A percentile compares a stretch with the other conserved stretches of the same genome.
Evolutionary conservation across 1,284 basidiomycete genomes (phyloP).

Genomic region (Ceratobasidium sp.): DNA sequence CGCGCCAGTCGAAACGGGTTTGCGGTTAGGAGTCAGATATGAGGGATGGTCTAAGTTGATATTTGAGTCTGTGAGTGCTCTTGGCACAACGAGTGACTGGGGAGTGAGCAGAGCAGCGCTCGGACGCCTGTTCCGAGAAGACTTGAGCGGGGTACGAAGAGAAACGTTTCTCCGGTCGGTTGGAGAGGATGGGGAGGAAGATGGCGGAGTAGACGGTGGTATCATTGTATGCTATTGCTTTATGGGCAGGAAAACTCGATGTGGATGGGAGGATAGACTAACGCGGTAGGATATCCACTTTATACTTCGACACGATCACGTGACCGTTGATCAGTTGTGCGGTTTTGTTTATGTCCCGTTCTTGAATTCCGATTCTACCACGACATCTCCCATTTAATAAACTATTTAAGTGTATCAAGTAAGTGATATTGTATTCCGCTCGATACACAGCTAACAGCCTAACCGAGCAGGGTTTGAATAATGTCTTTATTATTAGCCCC

Average conservation of each 20-base stretch:
- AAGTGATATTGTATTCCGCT: too few species aligned
- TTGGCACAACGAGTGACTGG: slow-evolving; percentile 4
- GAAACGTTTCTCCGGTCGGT: neutral
- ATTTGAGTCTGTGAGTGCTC: neutral
- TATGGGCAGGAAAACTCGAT: neutral
- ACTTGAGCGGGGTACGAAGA: slow-evolving; percentile 20
- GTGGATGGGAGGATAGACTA: neutral
- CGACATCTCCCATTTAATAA: too few species aligned
- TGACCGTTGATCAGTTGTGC: slow-evolving; percentile 8
- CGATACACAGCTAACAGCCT: neutral
- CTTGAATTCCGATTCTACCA: neutral
- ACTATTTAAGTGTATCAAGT: too few species aligned
- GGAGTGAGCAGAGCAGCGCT: slow-evolving; percentile 16
- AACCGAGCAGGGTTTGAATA: neutral
- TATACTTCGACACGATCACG: slow-evolving; percentile 9
- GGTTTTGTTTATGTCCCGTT: slow-evolving; percentile 4
- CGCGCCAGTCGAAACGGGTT: neutral
- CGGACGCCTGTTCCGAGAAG: neutral
- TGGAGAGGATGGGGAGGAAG: slow-evolving; percentile 14
- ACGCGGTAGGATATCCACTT: neutral
- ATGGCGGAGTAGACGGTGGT: slow-evolving; percentile 19
- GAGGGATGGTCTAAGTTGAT: neutral
- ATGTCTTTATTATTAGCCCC: slow-evolving; percentile 32
- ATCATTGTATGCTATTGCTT: neutral
- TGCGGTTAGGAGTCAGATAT: neutral